Percentiles rank a stretch among this genome's conserved stretches.
Conservation (phyloP, 2,329 filamentous ascomycete species). For the Lachnellula cervina region DNA sequence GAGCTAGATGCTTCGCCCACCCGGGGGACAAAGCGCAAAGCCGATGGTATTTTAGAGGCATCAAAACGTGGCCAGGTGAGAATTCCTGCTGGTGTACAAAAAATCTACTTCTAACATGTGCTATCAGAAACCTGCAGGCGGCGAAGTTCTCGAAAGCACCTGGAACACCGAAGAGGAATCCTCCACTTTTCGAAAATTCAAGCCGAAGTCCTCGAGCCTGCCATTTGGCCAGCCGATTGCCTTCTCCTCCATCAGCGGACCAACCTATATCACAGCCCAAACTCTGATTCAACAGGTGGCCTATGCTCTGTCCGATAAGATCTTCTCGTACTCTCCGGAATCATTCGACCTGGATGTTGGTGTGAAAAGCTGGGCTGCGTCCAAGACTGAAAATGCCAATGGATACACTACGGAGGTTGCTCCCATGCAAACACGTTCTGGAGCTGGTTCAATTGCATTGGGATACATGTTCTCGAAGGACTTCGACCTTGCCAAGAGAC, state of each 20-base stretch:
- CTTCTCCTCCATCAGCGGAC: conserved; percentile 67
- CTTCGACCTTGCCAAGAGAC: conserved; percentile 85
- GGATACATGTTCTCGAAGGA: conserved; percentile 98
- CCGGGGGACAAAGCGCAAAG: conserved; percentile 25
- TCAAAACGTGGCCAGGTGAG: conserved; percentile 17
- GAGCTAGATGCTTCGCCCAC: conserved; percentile 20
- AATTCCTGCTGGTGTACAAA: neutral
- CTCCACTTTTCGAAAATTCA: conserved; percentile 25
- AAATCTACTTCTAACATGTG: conserved; percentile 3
- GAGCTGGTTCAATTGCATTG: conserved; percentile 84
- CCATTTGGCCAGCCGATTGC: conserved; percentile 52
- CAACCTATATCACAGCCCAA: conserved; percentile 90
- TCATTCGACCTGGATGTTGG: conserved; percentile 87
- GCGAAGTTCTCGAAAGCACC: conserved; percentile 23
- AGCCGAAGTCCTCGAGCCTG: conserved; percentile 43
- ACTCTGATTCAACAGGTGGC: conserved; percentile 93
- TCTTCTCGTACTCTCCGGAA: conserved; percentile 94
- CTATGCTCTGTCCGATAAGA: conserved; percentile 91
- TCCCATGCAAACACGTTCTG: conserved; percentile 78
- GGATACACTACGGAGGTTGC: conserved; percentile 75
- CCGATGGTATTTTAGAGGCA: conserved; percentile 20
- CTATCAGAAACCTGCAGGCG: conserved; percentile 25
- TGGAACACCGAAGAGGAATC: conserved; percentile 28
- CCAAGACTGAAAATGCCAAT: conserved; percentile 72
- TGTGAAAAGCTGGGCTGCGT: conserved; percentile 68